phyloP scores from a whole-genome alignment of 1,139 yeast species.

The Geotrichum aggregatum region DNA sequence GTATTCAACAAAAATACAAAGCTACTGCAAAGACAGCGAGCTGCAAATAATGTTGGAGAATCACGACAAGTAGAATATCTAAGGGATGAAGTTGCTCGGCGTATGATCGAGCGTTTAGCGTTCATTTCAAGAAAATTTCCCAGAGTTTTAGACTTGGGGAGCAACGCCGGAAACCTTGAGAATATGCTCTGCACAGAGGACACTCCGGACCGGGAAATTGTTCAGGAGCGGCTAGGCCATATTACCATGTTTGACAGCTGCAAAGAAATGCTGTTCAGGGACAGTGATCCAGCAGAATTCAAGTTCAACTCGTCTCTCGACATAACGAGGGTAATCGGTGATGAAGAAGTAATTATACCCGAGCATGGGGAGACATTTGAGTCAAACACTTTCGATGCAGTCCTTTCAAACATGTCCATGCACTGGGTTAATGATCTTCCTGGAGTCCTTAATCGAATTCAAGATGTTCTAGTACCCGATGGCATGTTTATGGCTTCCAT shows the following conservation, averaged over 20 bases:
- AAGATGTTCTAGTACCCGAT: conserved; percentile 67
- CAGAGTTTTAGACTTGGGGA: conserved; percentile 65
- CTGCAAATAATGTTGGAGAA: conserved; percentile 44
- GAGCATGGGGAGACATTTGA: conserved; percentile 18
- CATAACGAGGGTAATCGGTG: conserved; percentile 51
- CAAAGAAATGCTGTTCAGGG: conserved; percentile 50
- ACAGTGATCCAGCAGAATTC: conserved; percentile 37
- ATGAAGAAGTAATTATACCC: conserved; percentile 52
- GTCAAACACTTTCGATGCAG: conserved; percentile 57
- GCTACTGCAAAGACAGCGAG: conserved; percentile 54
- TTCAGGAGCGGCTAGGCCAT: conserved; percentile 51
- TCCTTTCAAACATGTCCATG: conserved; percentile 65
- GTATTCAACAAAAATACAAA: conserved; percentile 69
- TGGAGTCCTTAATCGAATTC: conserved; percentile 52
- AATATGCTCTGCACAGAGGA: conserved; percentile 37
- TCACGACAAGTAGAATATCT: conserved; percentile 69
- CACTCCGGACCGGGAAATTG: conserved; percentile 48
- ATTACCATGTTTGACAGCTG: conserved; percentile 70
- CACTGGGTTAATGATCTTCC: conserved; percentile 90
- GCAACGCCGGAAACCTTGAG: conserved; percentile 62
- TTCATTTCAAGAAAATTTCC: conserved; percentile 65
- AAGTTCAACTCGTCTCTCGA: conserved; percentile 45
- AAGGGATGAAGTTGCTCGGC: conserved; percentile 66
- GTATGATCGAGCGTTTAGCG: conserved; percentile 71
- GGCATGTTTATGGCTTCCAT: conserved; percentile 81